A percentile compares a stretch with the other conserved stretches of the same genome.
phyloP scores from a whole-genome alignment of 2,329 filamentous ascomycete genomes.

The Cryoendolithus antarcticus region DNA sequence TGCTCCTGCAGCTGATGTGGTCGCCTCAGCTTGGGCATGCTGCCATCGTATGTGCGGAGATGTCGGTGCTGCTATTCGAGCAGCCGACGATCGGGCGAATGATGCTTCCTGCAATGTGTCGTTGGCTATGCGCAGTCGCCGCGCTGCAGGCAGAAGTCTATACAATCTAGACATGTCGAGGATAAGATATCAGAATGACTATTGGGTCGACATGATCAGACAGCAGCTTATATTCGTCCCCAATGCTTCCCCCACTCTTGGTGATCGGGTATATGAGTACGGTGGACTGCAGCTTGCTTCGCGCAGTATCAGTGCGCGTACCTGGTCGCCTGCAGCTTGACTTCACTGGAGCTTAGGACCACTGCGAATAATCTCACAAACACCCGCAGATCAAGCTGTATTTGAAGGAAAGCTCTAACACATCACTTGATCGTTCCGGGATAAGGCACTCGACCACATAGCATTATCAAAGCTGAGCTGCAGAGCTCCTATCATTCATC shows the following conservation, averaged over 20 bases:
- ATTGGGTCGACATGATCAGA: conserved; percentile 1
- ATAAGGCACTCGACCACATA: too few relatives aligned
- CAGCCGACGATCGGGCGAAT: conserved; percentile 12
- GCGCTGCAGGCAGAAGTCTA: conserved; percentile 14
- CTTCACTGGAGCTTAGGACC: too few relatives aligned
- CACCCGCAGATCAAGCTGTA: too few relatives aligned
- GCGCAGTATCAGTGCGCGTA: too few relatives aligned
- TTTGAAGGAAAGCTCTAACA: too few relatives aligned
- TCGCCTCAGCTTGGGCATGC: conserved; percentile 15
- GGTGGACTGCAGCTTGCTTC: conserved; percentile 1
- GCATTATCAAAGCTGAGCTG: too few relatives aligned
- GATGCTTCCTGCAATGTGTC: conserved; percentile 15
- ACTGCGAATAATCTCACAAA: too few relatives aligned
- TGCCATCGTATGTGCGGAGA: conserved; percentile 21
- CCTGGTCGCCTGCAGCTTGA: too few relatives aligned
- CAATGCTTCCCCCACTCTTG: conserved; percentile 3
- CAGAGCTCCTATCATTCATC: conserved; percentile 12
- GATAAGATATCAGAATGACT: not conserved
- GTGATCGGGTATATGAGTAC: conserved; percentile 1
- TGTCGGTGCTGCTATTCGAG: conserved; percentile 8
- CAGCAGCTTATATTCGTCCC: not conserved
- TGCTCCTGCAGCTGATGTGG: conserved; percentile 20
- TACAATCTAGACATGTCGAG: conserved; percentile 5
- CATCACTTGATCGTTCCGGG: too few relatives aligned
- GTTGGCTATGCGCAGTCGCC: conserved; percentile 21